Conservation (phyloP, 1,284 basidiomycete species). For the Coniferiporia weirii region DNA sequence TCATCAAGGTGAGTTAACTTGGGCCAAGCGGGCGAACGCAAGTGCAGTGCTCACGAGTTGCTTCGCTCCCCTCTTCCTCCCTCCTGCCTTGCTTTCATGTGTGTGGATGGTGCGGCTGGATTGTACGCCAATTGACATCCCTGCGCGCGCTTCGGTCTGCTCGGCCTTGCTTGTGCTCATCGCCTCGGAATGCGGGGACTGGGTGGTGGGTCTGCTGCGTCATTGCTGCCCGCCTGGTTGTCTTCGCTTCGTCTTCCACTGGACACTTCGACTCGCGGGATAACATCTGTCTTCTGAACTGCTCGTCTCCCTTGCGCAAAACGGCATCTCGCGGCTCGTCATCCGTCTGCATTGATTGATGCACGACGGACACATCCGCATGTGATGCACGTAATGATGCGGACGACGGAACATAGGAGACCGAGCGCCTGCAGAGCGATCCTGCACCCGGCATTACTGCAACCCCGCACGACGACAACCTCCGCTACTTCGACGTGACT, state of each 20-base stretch:
- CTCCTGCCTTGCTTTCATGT: background rate
- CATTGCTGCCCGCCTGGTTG: background rate
- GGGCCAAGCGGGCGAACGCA: background rate
- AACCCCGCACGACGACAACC: constrained; percentile 92
- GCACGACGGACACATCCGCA: background rate
- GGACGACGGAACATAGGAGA: constrained; percentile 62
- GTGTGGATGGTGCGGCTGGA: background rate
- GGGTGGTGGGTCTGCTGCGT: background rate
- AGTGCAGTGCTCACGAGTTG: constrained; percentile 9
- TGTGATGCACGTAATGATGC: too few relatives aligned
- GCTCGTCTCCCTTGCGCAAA: background rate
- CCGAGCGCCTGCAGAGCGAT: constrained; percentile 91
- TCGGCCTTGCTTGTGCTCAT: background rate
- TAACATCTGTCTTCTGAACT: background rate
- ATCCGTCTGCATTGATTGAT: background rate
- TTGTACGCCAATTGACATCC: background rate
- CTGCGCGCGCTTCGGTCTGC: background rate
- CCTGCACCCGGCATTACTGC: constrained; percentile 96
- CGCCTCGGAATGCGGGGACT: background rate
- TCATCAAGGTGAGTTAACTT: constrained; percentile 45
- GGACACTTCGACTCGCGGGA: background rate
- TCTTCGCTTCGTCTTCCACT: background rate
- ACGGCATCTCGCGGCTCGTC: background rate
- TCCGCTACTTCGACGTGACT: constrained; percentile 97
- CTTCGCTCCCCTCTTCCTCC: constrained; percentile 1